Evolutionary conservation across 169 alveolate species (phyloP).

Genomic region (Cryptosporidium canis): DNA sequence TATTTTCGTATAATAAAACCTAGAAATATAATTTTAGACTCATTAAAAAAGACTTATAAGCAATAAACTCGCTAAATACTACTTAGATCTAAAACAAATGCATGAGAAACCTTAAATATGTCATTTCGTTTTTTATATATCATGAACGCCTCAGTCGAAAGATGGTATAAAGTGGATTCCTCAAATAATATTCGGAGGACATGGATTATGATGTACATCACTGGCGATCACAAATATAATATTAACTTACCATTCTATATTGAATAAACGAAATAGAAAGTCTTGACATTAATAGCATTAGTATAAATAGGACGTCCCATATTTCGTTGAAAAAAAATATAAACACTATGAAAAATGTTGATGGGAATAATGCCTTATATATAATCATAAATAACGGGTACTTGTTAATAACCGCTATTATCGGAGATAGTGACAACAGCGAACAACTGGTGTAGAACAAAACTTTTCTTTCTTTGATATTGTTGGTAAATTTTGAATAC

Average conservation of each 20-base stretch:
- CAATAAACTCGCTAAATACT: too few relatives aligned
- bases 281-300: slow-evolving; percentile 1
- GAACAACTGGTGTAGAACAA: neutral
- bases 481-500: neutral
- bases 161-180: slow-evolving; percentile 39
- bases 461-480: neutral
- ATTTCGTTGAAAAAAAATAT: neutral
- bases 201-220: slow-evolving; percentile 60
- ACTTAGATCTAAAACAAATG: neutral
- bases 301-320: slow-evolving; percentile 22
- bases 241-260: slow-evolving; percentile 54
- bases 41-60: too few relatives aligned
- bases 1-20: neutral
- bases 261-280: slow-evolving; percentile 30
- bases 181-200: slow-evolving; percentile 50
- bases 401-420: slow-evolving; percentile 7
- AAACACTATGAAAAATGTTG: neutral
- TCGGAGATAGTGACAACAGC: slow-evolving; percentile 7
- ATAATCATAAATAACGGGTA: slow-evolving; percentile 47
- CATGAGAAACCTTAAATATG: slow-evolving; percentile 28
- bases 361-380: slow-evolving; percentile 43
- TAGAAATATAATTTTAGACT: too few relatives aligned
- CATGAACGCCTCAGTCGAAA: slow-evolving; percentile 58
- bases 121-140: neutral
- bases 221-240: neutral